Conservation (phyloP, 208 protist genomes). For the Acanthamoeba divionensis region DNA sequence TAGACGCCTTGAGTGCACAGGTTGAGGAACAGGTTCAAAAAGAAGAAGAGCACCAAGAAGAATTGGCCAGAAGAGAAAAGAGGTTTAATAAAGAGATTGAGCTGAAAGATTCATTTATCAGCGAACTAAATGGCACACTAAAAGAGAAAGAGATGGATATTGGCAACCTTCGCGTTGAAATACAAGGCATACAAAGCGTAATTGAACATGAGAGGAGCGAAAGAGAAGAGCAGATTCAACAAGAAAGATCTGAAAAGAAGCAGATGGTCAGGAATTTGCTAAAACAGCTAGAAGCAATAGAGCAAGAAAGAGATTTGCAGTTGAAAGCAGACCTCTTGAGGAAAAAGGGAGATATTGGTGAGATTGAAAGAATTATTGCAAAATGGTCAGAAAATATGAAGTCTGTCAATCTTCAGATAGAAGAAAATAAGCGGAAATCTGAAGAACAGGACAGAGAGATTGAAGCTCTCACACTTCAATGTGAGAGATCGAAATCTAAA, state of each 20-base stretch:
- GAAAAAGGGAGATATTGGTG: neutral
- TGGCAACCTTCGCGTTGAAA: too few species aligned
- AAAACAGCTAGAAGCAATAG: too few species aligned
- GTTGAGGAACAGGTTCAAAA: neutral
- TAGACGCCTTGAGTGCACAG: neutral
- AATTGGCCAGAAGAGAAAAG: neutral
- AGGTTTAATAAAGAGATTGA: neutral
- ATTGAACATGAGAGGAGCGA: too few species aligned
- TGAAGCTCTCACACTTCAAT: too few species aligned
- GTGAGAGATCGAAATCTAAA: too few species aligned
- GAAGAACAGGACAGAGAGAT: too few species aligned
- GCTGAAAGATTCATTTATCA: too few species aligned
- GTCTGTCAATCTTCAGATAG: constrained; percentile 3
- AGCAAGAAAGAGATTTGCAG: constrained; percentile 26
- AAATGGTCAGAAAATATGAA: constrained; percentile 40
- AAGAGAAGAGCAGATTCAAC: too few species aligned
- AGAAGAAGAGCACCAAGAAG: neutral
- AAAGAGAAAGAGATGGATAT: too few species aligned
- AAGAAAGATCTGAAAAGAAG: neutral
- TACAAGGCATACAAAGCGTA: too few species aligned
- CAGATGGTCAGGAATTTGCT: too few species aligned
- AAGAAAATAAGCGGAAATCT: neutral
- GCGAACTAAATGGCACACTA: too few species aligned
- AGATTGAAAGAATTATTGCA: constrained; percentile 19
- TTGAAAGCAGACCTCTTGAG: neutral